Evolutionary conservation across 441 rosid species (phyloP).

Genomic region (Hura crepitans): DNA sequence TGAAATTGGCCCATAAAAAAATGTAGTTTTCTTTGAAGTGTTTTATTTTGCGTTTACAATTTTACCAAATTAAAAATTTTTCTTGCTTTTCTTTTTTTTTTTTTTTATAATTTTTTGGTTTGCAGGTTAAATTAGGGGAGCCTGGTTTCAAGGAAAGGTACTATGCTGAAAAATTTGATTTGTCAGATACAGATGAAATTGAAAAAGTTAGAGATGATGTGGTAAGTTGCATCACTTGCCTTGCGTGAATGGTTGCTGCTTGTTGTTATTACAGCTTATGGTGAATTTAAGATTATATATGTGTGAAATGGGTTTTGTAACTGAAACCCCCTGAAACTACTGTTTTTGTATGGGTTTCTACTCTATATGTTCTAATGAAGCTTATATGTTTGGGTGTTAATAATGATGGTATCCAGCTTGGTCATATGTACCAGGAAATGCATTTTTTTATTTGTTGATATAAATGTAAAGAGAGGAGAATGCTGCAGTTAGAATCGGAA

Average conservation of each 20-base stretch:
- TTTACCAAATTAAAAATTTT: conserved; percentile 7
- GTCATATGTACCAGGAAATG: background rate
- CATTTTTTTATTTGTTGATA: too few relatives aligned
- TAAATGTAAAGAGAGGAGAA: too few relatives aligned
- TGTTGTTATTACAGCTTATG: conserved; percentile 9
- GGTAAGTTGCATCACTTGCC: conserved; percentile 41
- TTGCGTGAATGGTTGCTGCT: background rate
- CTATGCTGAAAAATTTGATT: conserved; percentile 72
- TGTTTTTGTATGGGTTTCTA: background rate
- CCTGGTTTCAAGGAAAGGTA: conserved; percentile 94
- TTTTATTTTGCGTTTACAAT: conserved; percentile 4
- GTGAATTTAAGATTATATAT: background rate
- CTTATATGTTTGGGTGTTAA: background rate
- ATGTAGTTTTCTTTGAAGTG: background rate
- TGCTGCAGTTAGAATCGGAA: too few relatives aligned
- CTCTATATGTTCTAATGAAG: background rate
- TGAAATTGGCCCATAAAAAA: background rate
- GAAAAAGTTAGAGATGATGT: conserved; percentile 64
- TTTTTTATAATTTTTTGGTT: background rate
- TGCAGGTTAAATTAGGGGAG: conserved; percentile 84
- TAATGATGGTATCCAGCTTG: background rate
- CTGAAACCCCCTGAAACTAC: too few relatives aligned
- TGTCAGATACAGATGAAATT: conserved; percentile 57
- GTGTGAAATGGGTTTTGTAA: background rate
- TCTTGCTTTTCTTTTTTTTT: background rate